Base-by-base conservation (phyloP, 78 protist species). In the Emiliania huxleyi region DNA sequence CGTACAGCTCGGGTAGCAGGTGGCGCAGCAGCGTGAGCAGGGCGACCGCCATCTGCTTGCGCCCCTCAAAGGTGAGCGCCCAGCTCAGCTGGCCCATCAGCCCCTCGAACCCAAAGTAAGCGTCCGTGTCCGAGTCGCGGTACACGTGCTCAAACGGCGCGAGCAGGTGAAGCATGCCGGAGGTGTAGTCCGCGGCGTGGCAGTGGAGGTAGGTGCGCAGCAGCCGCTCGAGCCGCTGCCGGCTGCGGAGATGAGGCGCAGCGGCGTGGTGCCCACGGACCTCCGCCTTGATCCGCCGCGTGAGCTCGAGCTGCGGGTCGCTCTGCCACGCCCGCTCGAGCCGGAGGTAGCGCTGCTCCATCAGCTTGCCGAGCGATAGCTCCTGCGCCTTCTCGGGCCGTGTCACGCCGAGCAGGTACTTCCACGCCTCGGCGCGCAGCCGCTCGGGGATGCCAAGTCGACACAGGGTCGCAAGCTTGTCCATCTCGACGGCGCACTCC, bases 1-100 rank as follows among this genome's bases (percentile, higher is more conserved):
- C 11, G 73, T 94, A 93, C 21, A 94, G 92, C 46, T 92, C 94
- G 6, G 96, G 93, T n/a, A 90, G 92, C 29, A 49, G 40, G 55
- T 33, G 37, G 43, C 96, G 75, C 40, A 94, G 92, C 40, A 93
- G 44, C 43, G 81, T 90, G 38, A 45, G 22, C 69, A 94, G 40
- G 12, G 43, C 1, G 5, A 91, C 79, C 4, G 85, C 40, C 37
- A 40, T 6, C n/a, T 56, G n/a, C 40, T 48, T 79, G 49, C 26
- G 0, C 29, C 55, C 56, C 2, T 33, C 43, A 0, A n/a, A 38
- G 0, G 69, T 11, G 48, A 91, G 15, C 5, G 42, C 29, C 37
- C 33, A 23, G 2, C 0, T 40, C 35, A 91, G 23, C 19, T 37
- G 44, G 26, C 8, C 19, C 87, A 91, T 43, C 25, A 91, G 55